phyloP scores from a whole-genome alignment of 148 eudicot species.

The Rhododendron mucronatum region DNA sequence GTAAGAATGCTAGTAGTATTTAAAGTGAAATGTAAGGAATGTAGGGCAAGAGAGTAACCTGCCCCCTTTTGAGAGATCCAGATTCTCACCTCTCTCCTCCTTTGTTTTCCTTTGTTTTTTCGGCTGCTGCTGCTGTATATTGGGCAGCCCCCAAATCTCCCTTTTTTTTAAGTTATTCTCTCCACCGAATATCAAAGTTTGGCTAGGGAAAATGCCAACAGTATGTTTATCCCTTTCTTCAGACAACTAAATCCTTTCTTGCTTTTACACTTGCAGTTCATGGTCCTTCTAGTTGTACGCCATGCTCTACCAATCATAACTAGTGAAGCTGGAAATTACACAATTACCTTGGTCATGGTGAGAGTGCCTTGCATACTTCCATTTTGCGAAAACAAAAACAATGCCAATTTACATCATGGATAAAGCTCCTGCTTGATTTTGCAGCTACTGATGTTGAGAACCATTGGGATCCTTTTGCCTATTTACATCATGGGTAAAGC shows the following conservation, averaged over 20 bases:
- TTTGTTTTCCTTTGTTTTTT: too few species aligned
- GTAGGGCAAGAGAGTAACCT: too few species aligned
- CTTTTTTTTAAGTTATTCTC: too few species aligned
- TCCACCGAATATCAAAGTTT: too few species aligned
- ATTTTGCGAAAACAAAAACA: not conserved
- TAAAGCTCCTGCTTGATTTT: slow-evolving; percentile 7
- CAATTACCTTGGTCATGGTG: slow-evolving; percentile 47
- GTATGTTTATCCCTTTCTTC: not conserved
- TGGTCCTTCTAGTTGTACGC: slow-evolving; percentile 58
- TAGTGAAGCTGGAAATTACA: slow-evolving; percentile 47
- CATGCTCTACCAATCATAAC: slow-evolving; percentile 58
- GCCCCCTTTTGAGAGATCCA: too few species aligned
- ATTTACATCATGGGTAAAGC: slow-evolving; percentile 49
- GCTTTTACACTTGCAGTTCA: slow-evolving; percentile 37
- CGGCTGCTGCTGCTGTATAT: too few species aligned
- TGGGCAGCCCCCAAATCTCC: too few species aligned
- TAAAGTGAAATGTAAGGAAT: too few species aligned
- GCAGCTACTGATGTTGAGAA: slow-evolving; percentile 60
- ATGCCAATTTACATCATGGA: too few species aligned
- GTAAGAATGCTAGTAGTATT: too few species aligned
- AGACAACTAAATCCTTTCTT: not conserved
- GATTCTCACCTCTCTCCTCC: too few species aligned
- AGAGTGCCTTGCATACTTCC: slow-evolving; percentile 10
- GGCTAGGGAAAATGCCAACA: too few species aligned
- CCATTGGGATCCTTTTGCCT: slow-evolving; percentile 56